Evolutionary conservation across 805 yeast genomes (phyloP), one percentile per base, ranked within the genome.

Genomic region (Spathaspora boniae): DNA sequence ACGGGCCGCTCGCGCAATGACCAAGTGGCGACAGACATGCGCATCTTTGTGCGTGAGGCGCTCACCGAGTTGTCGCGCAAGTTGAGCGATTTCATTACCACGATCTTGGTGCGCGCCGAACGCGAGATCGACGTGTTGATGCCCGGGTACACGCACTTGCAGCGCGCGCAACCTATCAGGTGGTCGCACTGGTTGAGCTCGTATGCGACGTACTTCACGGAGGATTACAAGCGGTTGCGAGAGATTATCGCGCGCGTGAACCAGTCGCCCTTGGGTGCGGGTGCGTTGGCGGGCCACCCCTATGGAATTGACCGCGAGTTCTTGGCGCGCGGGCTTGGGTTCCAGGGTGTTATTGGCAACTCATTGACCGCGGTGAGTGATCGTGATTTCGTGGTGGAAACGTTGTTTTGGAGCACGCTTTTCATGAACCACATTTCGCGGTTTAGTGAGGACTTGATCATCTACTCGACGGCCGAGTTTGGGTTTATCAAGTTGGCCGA

Each of bases 1-100:
- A 93, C 99, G n/a, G 99, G 99, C 43, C 80, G 99, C 58, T 86
- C 96, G 31, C 81, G 99, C 74, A 93, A 93, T 55, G 99, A 93
- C 61, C 99, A 93, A 69, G 97, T 89, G 34, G 98, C 96, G 30
- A 91, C 98, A n/a, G 98, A 93, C 57, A 86, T 93, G 95, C 77
- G 99, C 62, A 78, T 93, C 18, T 91, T 77, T 48, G 96, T 93
- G 37, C 82, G 96, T 53, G 89, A 82, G 50, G 76, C 79, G 45
- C 67, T 93, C 44, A 72, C 66, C n/a, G 71, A 82, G 51, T 58
- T 86, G 34, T 66, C 76, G 3, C 68, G 68, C 12, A 66, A 76
- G 38, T 68, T 83, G 47, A 74, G 72, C 40, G 64, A 61, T n/a
- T 74, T 91, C 41, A 82, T 91, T 55, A 57, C 66, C 42, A 81